These are phyloP conservation scores for Sphaerulina vaccinii DNA, from an alignment of 2,329 filamentous ascomycete species.

Conservation along the genomic window DNA sequence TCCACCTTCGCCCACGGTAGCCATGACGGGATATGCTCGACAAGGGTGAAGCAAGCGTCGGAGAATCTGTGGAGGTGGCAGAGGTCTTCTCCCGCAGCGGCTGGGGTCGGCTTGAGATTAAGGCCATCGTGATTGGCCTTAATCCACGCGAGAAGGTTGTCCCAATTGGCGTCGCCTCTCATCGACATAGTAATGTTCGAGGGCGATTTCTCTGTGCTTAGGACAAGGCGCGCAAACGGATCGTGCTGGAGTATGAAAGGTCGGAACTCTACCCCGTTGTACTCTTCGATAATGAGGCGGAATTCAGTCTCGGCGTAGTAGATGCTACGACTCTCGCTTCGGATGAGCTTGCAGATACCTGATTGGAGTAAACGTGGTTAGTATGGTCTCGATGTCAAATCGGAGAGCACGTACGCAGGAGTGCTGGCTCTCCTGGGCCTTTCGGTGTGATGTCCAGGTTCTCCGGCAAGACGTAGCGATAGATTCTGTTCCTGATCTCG, in stretches of 20 bases:
- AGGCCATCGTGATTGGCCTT: background rate
- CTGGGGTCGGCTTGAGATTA: background rate
- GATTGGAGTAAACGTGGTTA: background rate
- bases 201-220: background rate
- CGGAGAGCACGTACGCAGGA: background rate
- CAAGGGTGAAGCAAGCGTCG: background rate
- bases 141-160: slow-evolving; percentile 14
- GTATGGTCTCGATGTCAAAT: background rate
- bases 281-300: slow-evolving; percentile 2
- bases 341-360: slow-evolving; percentile 16
- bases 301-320: slow-evolving; percentile 18
- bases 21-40: background rate
- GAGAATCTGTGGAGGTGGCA: background rate
- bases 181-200: slow-evolving; percentile 7
- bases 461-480: slow-evolving; percentile 5
- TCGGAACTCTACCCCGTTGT: slow-evolving; percentile 5
- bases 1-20: background rate
- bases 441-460: slow-evolving; percentile 3
- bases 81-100: background rate
- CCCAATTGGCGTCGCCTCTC: slow-evolving; percentile 8
- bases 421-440: slow-evolving; percentile 15
- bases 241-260: slow-evolving; percentile 12
- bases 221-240: background rate
- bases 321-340: slow-evolving; percentile 4
- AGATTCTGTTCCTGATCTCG: slow-evolving; percentile 18